Base-by-base conservation (phyloP, 1,284 basidiomycete genomes). In the Naganishia sp. region DNA sequence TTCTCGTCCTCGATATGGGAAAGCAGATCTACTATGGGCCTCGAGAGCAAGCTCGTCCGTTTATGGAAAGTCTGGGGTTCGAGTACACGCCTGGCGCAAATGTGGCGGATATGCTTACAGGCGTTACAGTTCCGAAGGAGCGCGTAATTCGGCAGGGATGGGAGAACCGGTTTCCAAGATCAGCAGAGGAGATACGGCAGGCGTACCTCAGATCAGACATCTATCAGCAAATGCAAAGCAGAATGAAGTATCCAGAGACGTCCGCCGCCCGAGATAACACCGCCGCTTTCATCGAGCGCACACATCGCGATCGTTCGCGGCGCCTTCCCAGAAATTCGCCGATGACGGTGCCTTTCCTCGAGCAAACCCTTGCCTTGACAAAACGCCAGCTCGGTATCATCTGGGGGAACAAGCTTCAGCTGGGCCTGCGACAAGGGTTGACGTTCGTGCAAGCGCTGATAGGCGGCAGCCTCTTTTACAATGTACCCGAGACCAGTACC, bases 301-400 rank as follows among this genome's bases (percentile, higher is more conserved):
- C 91, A 75, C 94, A 94, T 83, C 88, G 90, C 79, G 56, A 46
- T 25, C 13, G 36, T 31, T 39, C 59, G 18, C 85, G 84, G 63
- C 88, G 90, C 21, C 90, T 92, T 3, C 86, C 88, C 25, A 87
- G 87, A 79, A 90, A 89, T 81, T 90, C 88, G 69, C 88, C 91
- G 2, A 95, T 94, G 80, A 94, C 90, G 2, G 86, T 94, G 25
- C 87, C 89, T 1, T 91, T 90, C 79, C 76, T 80, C 48, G 85
- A 86, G 2, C 92, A 94, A 76, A 86, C 92, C 60, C 80, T 82
- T 73, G 88, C 89, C 1, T 82, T 94, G 68, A 84, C 86, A 28
- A 82, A 85, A 63, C 84, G 93, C 39, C 88, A 92, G 77, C 89
- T 92, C 80, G 77, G 78, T 64, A 80, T 83, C 72, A 80, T 81